Evolutionary conservation across 2,329 filamentous ascomycete genomes (phyloP).

Genomic region (Paraphaeosphaeria minitans): DNA sequence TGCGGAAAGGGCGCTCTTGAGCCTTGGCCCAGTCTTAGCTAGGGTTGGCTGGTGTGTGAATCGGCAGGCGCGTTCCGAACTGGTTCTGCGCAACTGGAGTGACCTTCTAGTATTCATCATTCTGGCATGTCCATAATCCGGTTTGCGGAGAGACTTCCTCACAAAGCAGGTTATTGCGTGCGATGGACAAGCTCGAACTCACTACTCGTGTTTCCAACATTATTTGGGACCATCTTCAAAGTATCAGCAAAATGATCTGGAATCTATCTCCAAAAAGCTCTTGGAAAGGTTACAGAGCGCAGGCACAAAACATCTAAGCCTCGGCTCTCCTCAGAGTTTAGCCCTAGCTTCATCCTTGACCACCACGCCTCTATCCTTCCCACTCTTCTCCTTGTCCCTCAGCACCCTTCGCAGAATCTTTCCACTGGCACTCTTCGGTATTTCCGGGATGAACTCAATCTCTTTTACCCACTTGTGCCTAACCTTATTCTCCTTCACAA

Average conservation of each 20-base stretch:
- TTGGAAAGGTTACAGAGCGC: not conserved
- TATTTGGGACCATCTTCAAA: too few species aligned
- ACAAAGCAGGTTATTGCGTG: too few species aligned
- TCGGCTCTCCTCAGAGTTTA: slow-evolving; percentile 9
- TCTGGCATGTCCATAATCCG: not conserved
- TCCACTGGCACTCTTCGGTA: slow-evolving; percentile 55
- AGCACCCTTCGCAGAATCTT: slow-evolving; percentile 55
- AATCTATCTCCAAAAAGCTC: not conserved
- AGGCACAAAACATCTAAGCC: not conserved
- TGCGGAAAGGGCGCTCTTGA: not conserved
- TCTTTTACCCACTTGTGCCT: slow-evolving; percentile 55
- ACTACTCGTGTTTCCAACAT: too few species aligned
- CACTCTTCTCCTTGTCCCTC: slow-evolving; percentile 50
- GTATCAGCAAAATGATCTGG: too few species aligned
- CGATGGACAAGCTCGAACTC: too few species aligned
- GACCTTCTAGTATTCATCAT: not conserved
- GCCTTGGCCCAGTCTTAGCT: not conserved
- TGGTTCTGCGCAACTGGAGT: not conserved
- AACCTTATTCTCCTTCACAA: slow-evolving; percentile 52
- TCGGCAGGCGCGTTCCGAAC: not conserved
- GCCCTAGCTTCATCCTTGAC: slow-evolving; percentile 30
- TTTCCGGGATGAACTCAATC: slow-evolving; percentile 53
- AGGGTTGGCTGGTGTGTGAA: not conserved
- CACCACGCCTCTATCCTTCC: slow-evolving; percentile 34
- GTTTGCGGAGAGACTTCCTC: not conserved